phyloP scores from a whole-genome alignment of 441 rosid species.

The Eutrema salsugineum region DNA sequence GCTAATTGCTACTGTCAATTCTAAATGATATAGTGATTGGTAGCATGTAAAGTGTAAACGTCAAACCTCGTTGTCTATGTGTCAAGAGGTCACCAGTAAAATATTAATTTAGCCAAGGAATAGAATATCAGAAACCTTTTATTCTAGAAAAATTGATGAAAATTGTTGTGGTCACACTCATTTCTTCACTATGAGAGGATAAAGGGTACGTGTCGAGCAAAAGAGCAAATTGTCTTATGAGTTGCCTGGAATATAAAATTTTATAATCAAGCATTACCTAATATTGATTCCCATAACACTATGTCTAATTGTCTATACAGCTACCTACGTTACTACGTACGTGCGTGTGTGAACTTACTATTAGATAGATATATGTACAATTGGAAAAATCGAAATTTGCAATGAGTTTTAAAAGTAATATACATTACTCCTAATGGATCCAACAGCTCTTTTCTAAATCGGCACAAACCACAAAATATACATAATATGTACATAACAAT shows the following conservation, averaged over 20 bases:
- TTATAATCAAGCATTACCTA: constrained; percentile 11
- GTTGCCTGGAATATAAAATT: neutral
- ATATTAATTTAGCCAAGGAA: neutral
- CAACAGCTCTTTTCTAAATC: neutral
- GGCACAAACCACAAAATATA: neutral
- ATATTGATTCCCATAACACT: constrained; percentile 18
- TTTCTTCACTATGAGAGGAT: constrained; percentile 12
- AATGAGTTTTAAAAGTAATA: neutral
- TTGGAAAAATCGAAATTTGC: neutral
- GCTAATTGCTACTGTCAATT: neutral
- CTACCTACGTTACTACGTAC: no score
- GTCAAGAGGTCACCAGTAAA: neutral
- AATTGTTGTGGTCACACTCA: constrained; percentile 8
- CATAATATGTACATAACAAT: neutral
- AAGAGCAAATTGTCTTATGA: neutral
- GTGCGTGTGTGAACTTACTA: neutral
- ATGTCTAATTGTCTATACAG: no score
- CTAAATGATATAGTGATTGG: neutral
- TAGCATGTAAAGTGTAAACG: neutral
- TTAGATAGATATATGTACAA: neutral
- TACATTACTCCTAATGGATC: neutral
- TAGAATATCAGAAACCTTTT: neutral
- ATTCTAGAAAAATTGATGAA: neutral
- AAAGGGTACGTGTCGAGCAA: constrained; percentile 20
- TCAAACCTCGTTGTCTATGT: neutral